A percentile compares a stretch with the other conserved stretches of the same genome.
These are phyloP conservation scores for Cornus kousa DNA, from an alignment of 148 eudicot genomes.

Conservation along the genomic window DNA sequence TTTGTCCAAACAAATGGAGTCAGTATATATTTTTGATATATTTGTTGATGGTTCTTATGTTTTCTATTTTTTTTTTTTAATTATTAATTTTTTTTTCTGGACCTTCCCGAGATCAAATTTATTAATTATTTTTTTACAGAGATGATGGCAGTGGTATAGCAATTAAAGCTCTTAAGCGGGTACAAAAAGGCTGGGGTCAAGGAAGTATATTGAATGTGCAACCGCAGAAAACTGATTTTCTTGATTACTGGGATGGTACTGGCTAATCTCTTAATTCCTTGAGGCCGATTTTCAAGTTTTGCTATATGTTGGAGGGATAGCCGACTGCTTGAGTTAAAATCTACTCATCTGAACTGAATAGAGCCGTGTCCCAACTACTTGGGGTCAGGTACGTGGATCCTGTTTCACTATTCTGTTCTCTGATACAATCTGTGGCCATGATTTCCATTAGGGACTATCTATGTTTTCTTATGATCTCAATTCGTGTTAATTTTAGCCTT, in stretches of 20 bases:
- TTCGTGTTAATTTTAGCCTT: too few species aligned
- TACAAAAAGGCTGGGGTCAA: constrained; percentile 95
- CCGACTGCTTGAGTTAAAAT: not conserved
- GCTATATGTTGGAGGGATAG: not conserved
- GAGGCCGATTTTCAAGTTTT: not conserved
- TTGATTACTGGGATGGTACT: constrained; percentile 51
- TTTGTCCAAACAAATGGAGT: not conserved
- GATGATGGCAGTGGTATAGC: constrained; percentile 81
- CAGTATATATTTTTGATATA: not conserved
- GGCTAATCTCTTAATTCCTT: constrained; percentile 9
- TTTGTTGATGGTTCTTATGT: not conserved
- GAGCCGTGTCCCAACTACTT: too few species aligned
- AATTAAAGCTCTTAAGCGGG: constrained; percentile 60
- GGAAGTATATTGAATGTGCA: constrained; percentile 52
- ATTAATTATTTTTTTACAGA: constrained; percentile 40
- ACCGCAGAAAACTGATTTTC: constrained; percentile 38
- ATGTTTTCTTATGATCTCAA: too few species aligned
- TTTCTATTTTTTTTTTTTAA: not conserved
- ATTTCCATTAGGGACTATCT: too few species aligned
- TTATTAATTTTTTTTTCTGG: not conserved
- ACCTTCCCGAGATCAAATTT: constrained; percentile 5
- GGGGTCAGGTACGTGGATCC: too few species aligned
- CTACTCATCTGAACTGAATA: not conserved
- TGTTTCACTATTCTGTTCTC: too few species aligned
- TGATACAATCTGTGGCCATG: too few species aligned